Base-by-base conservation (phyloP, 2,329 filamentous ascomycete genomes). In the Endothia cerciana region DNA sequence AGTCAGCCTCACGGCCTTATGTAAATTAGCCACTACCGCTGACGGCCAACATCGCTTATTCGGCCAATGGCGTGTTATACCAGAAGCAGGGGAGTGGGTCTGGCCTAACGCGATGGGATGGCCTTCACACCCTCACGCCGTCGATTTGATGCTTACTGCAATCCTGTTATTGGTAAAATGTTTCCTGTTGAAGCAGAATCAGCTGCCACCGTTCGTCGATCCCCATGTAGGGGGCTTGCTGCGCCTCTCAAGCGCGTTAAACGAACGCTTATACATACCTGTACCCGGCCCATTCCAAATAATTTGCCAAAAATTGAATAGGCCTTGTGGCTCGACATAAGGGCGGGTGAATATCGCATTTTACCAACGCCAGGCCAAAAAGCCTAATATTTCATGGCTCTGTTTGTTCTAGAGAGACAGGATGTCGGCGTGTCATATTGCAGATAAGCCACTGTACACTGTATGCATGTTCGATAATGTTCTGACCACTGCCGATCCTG, bases 61-160 rank as follows among this genome's bases (percentile, higher is more conserved):
- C 25, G 56, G 45, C 65, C 60, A 65, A 68, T 68, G n/a, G 65
- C 51, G 55, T 47, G 64, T 51, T 59, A 60, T 62, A 49, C 45
- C 56, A 22, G 53, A 28, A 2, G 8, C 58, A 45, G 36, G 49
- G 33, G 4, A 30, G 38, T 33, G 47, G 47, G 47, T 56, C 47
- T 30, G 22, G 47, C 38, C 59, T 61, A 45, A 47, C 40, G 58
- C 17, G 4, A 38, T 40, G 8, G n/a, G 43, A 38, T 51, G 30
- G 13, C 25, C 58, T 60, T 33, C 25, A 19, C 49, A 53, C 49
- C 49, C 58, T 60, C 58, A 33, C 41, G 25, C 22, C 40, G 5
- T 10, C 25, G 25, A 11, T 33, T 22, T 15, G 22, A 38, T 55
- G 51, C 51, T 33, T 19, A 36, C 51, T 22, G 51, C 19, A 4